Evolutionary conservation across 2,329 filamentous ascomycete species (phyloP), one percentile per base, ranked within the genome.

Genomic region (Penicillium aurantiogriseum): DNA sequence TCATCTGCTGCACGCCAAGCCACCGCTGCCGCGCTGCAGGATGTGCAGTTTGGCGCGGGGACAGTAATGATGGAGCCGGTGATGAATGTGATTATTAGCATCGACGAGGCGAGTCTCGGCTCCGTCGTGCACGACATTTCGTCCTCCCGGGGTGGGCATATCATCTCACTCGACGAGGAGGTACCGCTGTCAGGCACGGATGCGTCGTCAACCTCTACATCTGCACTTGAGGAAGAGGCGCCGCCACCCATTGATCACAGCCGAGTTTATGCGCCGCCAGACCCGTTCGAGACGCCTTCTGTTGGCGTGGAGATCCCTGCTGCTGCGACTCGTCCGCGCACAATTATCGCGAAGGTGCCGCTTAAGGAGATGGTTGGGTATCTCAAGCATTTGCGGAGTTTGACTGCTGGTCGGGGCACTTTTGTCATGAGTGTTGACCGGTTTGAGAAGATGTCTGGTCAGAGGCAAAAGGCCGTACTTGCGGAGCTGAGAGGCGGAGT

Each of bases 341-440:
- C 88, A 49, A 91, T 99, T 64, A 87, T 88, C 11, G 94, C 92
- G 23, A 86, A 90, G 67, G 93, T 97, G 29, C 94, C 94, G 33
- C 81, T 97, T 67, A 95, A 94, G 76, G 93, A 97, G 76, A 97
- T 97, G 91, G 88, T 97, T 36, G 90, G 93, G 42, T 99, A 97
- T 74, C 80, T 97, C 66, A 91, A 91, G 72, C 90, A 95, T 71
- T 76, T 99, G 62, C 82, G 94, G 51, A 92, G 91, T 75, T 83
- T 96, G 79, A 99, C 93, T 4, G 90, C 88, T 3, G 94, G 94
- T 0, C 82, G 94, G 54, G 88, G 88, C 0, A 90, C 87, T 2
- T 91, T 90, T 71, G 85, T 90, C 5, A 91, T 91, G 88, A 83
- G 77, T 60, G 84, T 90, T 47, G 87, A 90, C 76, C 81, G 82